These are phyloP conservation scores for Mycena kentingensis DNA, from an alignment of 768 basidiomycete species.

Conservation along the genomic window DNA sequence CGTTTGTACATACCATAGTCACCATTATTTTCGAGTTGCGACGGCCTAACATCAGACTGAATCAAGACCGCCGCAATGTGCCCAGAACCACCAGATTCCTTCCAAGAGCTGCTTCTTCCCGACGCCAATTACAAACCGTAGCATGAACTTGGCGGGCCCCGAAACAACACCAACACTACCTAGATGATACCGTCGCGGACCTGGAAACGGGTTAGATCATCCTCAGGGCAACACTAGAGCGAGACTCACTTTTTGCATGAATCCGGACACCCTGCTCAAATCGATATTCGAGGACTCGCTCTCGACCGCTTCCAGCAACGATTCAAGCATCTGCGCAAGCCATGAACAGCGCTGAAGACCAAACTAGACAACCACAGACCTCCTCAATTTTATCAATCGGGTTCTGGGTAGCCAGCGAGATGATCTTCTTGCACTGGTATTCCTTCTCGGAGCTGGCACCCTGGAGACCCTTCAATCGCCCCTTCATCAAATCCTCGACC, in stretches of 20 bases:
- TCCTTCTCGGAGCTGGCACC: conserved; percentile 87
- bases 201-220: conserved; percentile 28
- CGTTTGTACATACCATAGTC: no score
- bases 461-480: conserved; percentile 67
- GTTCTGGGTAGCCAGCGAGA: conserved; percentile 85
- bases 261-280: conserved; percentile 82
- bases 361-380: conserved; percentile 58
- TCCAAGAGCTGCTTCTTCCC: no score
- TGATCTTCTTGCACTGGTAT: conserved; percentile 88
- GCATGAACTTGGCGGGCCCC: no score
- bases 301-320: conserved; percentile 83
- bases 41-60: no score
- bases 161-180: no score
- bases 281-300: conserved; percentile 83
- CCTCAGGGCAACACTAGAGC: neutral
- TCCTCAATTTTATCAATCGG: conserved; percentile 87
- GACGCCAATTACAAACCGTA: no score
- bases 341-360: neutral
- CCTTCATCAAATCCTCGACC: conserved; percentile 72
- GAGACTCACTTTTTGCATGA: conserved; percentile 79
- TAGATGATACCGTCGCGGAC: conserved; percentile 66
- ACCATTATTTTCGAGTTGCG: no score
- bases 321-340: conserved; percentile 71
- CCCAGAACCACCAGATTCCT: no score
- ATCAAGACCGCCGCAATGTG: no score